Conservation (phyloP, 2,329 filamentous ascomycete genomes). For the Pezicula radicicola region DNA sequence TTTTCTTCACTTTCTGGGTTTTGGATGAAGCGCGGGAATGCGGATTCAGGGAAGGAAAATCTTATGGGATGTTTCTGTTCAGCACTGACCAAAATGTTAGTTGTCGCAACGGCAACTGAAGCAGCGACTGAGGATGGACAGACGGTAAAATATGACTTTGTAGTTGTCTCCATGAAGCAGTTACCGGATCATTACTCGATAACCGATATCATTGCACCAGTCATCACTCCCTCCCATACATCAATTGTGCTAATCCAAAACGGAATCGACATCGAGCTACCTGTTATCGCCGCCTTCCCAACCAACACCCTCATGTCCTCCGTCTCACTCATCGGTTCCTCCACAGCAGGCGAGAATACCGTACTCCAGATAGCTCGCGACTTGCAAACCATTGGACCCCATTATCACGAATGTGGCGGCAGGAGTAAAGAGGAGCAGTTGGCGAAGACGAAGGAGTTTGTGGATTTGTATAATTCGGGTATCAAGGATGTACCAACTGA, state of each 20-base stretch:
- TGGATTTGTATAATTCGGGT: constrained; percentile 14
- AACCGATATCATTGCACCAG: constrained; percentile 9
- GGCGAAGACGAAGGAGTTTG: constrained; percentile 11
- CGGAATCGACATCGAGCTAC: constrained; percentile 18
- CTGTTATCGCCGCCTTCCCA: constrained; percentile 15
- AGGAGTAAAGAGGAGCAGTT: not conserved
- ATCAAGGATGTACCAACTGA: constrained; percentile 6
- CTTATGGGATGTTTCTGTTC: too few relatives aligned
- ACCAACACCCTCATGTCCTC: constrained; percentile 15
- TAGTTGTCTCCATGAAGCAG: constrained; percentile 18
- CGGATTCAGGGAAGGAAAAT: too few relatives aligned
- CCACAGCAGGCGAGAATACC: constrained; percentile 7
- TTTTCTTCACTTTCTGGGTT: not conserved
- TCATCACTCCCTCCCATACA: constrained; percentile 14
- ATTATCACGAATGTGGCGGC: constrained; percentile 12
- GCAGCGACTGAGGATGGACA: constrained; percentile 12
- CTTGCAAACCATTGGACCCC: constrained; percentile 13
- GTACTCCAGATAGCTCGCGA: constrained; percentile 16
- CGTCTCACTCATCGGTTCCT: constrained; percentile 17
- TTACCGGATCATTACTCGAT: constrained; percentile 15
- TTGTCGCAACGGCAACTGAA: not conserved
- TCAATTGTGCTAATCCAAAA: constrained; percentile 20
- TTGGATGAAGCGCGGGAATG: not conserved
- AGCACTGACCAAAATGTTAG: too few relatives aligned
- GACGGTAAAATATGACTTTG: constrained; percentile 13